Evolutionary conservation across 1,139 yeast genomes (phyloP), one percentile per base, ranked within the genome.

Genomic region (Pichia sp.): DNA sequence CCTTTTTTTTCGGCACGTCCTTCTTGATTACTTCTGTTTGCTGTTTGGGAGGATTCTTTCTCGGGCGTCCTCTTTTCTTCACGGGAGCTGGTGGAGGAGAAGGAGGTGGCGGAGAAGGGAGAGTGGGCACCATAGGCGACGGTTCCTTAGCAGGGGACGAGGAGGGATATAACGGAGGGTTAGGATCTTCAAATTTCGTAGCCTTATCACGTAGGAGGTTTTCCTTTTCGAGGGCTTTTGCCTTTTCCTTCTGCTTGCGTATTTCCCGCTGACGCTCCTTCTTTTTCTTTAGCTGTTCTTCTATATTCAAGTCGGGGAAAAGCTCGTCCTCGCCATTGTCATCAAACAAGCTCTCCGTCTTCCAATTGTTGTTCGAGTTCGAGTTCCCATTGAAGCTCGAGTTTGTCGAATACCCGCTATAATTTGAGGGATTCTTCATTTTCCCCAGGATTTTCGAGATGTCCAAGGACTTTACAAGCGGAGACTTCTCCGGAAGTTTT

Each of bases 351-450:
- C 51, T 50, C 14, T 49, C 52, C 2, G 55, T 47, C 33, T 46
- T 51, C 50, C 50, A 47, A 33, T 29, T 31, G 20, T 38, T 46
- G 5, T 41, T 9, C 5, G 9, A 17, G 17, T n/a, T 17, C 6
- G 36, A 47, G n/a, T 31, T 29, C n/a, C 49, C 43, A 20, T 46
- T 50, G 20, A 55, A 47, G 45, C 58, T 55, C 8, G 58, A 55
- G 49, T 50, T 52, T 4, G 55, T 31, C 1, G 48, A 48, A 36
- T 47, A 55, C n/a, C 58, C 58, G 44, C 55, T 55, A 10, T 52
- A 55, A 16, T 52, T 52, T 4, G 44, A 29, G 1, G 54, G 27
- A 10, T 52, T 47, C 27, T 55, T 55, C 45, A 49, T 29, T 7
- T 47, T 52, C 3, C 55, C 54, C 27, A 55, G 46, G 14, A 55